Percentiles rank a stretch among this genome's conserved stretches.
phyloP scores from a whole-genome alignment of 2,329 filamentous ascomycete genomes.

The Coniella lustricola region DNA sequence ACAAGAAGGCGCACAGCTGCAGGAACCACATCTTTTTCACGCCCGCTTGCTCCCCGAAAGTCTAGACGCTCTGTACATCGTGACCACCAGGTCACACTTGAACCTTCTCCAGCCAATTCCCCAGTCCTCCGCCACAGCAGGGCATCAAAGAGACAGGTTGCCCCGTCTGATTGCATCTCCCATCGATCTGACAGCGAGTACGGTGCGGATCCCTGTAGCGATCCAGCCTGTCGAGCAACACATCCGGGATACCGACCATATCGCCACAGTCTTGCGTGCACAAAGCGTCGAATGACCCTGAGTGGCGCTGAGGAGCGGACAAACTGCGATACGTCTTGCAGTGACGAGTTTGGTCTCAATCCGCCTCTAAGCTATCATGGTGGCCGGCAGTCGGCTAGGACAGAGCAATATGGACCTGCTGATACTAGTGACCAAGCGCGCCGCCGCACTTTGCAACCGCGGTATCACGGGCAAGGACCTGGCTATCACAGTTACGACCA shows the following conservation, averaged over 20 bases:
- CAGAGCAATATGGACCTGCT: too few species aligned
- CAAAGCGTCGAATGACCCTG: background rate
- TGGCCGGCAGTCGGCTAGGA: too few species aligned
- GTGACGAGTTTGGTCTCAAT: background rate
- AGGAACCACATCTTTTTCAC: background rate
- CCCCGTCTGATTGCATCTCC: slow-evolving; percentile 11
- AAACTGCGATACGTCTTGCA: background rate
- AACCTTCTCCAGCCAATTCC: slow-evolving; percentile 13
- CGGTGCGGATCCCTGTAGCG: slow-evolving; percentile 13
- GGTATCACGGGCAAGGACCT: background rate
- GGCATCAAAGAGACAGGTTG: background rate
- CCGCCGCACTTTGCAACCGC: background rate
- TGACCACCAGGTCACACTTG: slow-evolving; percentile 21
- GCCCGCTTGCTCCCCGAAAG: background rate
- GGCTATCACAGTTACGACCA: background rate
- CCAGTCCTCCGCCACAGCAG: background rate
- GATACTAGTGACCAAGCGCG: background rate
- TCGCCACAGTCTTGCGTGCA: slow-evolving; percentile 20
- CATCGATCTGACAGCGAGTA: slow-evolving; percentile 12
- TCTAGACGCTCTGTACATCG: slow-evolving; percentile 12
- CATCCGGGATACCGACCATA: slow-evolving; percentile 18
- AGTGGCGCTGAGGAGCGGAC: slow-evolving; percentile 11
- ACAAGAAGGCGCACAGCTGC: background rate
- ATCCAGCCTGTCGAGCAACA: slow-evolving; percentile 17
- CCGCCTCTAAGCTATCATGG: too few species aligned